These are phyloP conservation scores for Fomitiporia mediterranea DNA, from an alignment of 1,284 basidiomycete genomes.

Conservation along the genomic window DNA sequence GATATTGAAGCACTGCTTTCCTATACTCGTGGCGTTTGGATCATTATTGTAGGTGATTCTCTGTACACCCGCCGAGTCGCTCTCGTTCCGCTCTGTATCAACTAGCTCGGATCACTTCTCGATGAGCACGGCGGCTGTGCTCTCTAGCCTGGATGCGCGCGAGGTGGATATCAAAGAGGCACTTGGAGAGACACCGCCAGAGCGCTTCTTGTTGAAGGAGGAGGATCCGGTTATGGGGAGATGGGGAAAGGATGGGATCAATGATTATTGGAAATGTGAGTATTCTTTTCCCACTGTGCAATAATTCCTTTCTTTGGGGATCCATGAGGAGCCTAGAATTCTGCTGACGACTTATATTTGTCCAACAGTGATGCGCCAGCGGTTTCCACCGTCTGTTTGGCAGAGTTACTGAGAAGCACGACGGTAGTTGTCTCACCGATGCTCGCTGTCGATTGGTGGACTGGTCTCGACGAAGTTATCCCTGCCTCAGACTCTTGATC, in stretches of 20 bases:
- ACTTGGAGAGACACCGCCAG: constrained; percentile 3
- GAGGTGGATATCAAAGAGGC: constrained; percentile 7
- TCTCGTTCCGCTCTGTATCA: background rate
- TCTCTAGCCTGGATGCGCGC: background rate
- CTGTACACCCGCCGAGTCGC: constrained; percentile 10
- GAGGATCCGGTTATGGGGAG: constrained; percentile 4
- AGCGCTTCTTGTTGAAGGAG: constrained; percentile 6
- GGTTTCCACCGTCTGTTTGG: constrained; percentile 9
- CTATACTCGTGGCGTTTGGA: too few relatives aligned
- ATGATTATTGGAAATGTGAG: constrained; percentile 14
- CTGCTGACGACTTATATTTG: background rate
- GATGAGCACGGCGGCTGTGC: background rate
- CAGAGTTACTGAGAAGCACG: background rate
- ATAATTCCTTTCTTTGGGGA: background rate
- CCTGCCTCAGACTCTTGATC: too few relatives aligned
- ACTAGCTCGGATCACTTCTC: background rate
- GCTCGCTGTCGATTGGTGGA: too few relatives aligned
- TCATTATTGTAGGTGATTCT: constrained; percentile 5
- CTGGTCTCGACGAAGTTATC: too few relatives aligned
- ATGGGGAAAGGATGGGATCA: constrained; percentile 12
- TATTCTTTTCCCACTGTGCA: background rate
- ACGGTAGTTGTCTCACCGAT: too few relatives aligned
- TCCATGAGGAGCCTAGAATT: too few relatives aligned
- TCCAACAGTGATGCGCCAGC: constrained; percentile 10
- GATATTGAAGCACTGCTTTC: too few relatives aligned